Evolutionary conservation across 306 rosid species (phyloP), one percentile per base, ranked within the genome.

Genomic region (Cucumis melo): DNA sequence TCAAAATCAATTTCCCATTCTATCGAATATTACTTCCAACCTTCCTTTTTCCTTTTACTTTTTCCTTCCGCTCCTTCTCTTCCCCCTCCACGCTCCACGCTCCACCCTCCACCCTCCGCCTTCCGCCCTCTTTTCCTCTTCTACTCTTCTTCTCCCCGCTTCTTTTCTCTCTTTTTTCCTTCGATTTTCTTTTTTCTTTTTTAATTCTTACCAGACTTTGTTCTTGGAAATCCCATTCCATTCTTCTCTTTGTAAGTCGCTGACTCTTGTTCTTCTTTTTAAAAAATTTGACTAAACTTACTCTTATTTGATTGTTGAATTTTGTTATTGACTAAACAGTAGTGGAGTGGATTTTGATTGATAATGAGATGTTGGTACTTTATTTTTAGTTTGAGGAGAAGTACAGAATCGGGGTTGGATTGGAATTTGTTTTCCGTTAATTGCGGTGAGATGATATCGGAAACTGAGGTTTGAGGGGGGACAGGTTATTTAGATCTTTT

Each of bases 241-340:
- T 32, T 7, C 10, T 66, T 21, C 51, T 42, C 32, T 39, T 20
- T 14, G 89, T 83, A 83, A 72, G 78, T 80, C 41, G 63, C 75
- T 79, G 78, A 82, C 79, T 81, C 70, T 62, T 11, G 21, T 27
- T 68, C 66, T 82, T 70, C 0, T 71, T 16, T 64, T 71, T 23
- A 71, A 70, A 23, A 71, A 70, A 23, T 71, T 71, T 71, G 21
- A 46, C 36, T 32, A 2, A 32, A 32, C 56, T 13, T 44, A n/a
- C 55, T 77, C 65, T 38, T 80, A 13, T 32, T 29, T 55, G 46
- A 17, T 32, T 80, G 44, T 67, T 66, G 66, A 59, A 50, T 54
- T 83, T 41, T 10, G 75, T 64, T 50, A 48, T 15, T 48, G n/a
- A 12, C 7, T 46, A 32, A 67, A 15, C 41, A 48, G 23, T 71